phyloP scores from a whole-genome alignment of 1,284 basidiomycete genomes.

The Rhodotorula sp. region DNA sequence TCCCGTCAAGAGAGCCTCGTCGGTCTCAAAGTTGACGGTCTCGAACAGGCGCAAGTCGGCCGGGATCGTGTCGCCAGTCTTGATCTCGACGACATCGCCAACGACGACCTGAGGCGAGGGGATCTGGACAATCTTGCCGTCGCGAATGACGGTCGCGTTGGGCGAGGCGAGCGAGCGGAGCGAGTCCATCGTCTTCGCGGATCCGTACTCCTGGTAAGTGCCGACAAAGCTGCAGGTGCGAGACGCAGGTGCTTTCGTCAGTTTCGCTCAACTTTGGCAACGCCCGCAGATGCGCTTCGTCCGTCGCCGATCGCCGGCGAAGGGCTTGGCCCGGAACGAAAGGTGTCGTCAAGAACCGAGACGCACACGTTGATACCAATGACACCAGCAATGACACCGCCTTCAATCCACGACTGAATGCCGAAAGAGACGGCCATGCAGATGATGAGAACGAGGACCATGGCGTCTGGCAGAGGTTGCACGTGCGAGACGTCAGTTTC shows the following conservation, averaged over 20 bases:
- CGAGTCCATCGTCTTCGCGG: slow-evolving; percentile 63
- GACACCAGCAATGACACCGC: slow-evolving; percentile 50
- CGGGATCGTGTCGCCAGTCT: slow-evolving; percentile 60
- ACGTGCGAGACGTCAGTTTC: neutral
- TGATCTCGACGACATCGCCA: slow-evolving; percentile 51
- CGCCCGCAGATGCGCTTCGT: too few relatives aligned
- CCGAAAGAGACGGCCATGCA: slow-evolving; percentile 68
- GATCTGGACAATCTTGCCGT: slow-evolving; percentile 58
- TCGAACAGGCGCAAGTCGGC: slow-evolving; percentile 60
- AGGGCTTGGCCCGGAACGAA: slow-evolving; percentile 11
- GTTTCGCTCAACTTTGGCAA: too few relatives aligned
- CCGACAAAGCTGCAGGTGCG: neutral
- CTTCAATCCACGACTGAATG: slow-evolving; percentile 64
- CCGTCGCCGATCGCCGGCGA: slow-evolving; percentile 25
- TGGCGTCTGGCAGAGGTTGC: slow-evolving; percentile 22
- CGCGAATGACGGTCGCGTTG: slow-evolving; percentile 63
- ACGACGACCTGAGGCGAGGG: slow-evolving; percentile 64
- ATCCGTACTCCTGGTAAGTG: slow-evolving; percentile 54
- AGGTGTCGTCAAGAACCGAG: too few relatives aligned
- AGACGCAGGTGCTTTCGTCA: too few relatives aligned
- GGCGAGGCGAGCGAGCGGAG: slow-evolving; percentile 63
- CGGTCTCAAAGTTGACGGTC: slow-evolving; percentile 57
- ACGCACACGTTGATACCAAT: slow-evolving; percentile 55
- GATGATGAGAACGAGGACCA: slow-evolving; percentile 55
- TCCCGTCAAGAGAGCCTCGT: slow-evolving; percentile 70